Base-by-base conservation (phyloP, 257 asterid genomes). In the Nicotiana knightiana region DNA sequence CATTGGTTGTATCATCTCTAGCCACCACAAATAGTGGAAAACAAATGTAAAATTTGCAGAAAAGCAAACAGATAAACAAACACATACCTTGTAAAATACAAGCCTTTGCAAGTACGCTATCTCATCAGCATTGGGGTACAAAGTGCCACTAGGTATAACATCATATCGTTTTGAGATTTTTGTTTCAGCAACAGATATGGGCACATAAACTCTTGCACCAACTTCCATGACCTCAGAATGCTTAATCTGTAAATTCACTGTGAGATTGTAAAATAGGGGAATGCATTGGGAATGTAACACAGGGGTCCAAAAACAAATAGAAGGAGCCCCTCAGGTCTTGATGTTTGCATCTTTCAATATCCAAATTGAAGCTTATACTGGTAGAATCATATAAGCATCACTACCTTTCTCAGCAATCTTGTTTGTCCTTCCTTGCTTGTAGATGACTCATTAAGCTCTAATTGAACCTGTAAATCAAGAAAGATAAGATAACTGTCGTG, bases 111-210 rank as follows among this genome's bases (percentile, higher is more conserved):
- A 81, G 89, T 96, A 96, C 63, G 89, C 88, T 75, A 96, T 96
- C 91, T 96, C 99, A 83, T 96, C 99, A 28, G 98, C 98, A 92
- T 96, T 96, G 67, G 98, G 99, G 81, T 91, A 87, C 53, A 88
- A 81, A 61, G 97, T 94, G 81, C 94, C 98, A 80, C 93, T 89
- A 9, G 99, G 98, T 85, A 93, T 94, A 71, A 93, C 92, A 85
- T 91, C 96, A 85, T 91, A 94, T 88, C 98, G 93, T 92, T 89
- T 94, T 63, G 93, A 90, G 58, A 94, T 84, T 83, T 80, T 93
- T 87, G 90, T 70, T 87, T 94, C 97, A 80, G 93, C 97, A 83
- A 92, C 83, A 57, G 97, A 86, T 80, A 93, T 91, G 28, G 99
- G 97, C 62, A 89, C 93, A 73, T 84, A 86, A 76, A 94, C 86